Evolutionary conservation across 208 protist species (phyloP), one percentile per base, ranked within the genome.

Genomic region (Sergeia podlipaevii): DNA sequence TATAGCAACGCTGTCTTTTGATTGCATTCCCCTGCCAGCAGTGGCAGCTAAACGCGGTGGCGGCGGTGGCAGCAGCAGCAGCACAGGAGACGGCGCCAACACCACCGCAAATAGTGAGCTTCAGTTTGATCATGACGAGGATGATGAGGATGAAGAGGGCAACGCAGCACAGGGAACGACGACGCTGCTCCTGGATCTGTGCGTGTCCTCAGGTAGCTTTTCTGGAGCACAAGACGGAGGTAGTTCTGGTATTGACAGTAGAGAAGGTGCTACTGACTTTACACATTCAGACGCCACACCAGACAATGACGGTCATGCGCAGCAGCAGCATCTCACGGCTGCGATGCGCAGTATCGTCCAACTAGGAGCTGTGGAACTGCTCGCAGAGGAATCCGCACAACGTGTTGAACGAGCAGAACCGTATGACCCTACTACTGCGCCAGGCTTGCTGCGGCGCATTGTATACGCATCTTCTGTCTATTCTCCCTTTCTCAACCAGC

Each of bases 1-100:
- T 2, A 74, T 91, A 24, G 83, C 78, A 0, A 94, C 87, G 18
- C 64, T 94, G 7, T 80, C 87, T 0, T 91, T 79, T 47, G 87
- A 94, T 41, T 48, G 55, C 5, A 45, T 93, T 0, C 71, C 70
- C 2, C 42, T 56, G 2, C 52, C 51, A 0, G 55, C 21, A 4
- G 55, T 61, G 28, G 43, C 39, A 18, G 42, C 39, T 36, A 30
- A 4, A 4, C 33, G 23, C 27, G 1, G 33, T 45, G 20, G 60
- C 34, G 3, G 36, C 46, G 13, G 34, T 67, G 11, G 30, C 56
- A 3, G 49, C 43, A 21, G 17, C 3, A 7, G 21, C 15, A 17
- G 51, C 34, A 10, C 42, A 7, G 42, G 17, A n/a, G n/a, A n/a
- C n/a, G n/a, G n/a, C 34, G n/a, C 13, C n/a, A 38, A n/a, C 34